A percentile compares a stretch with the other conserved stretches of the same genome.
phyloP scores from a whole-genome alignment of 768 basidiomycete genomes.

The Mycena alexandri region DNA sequence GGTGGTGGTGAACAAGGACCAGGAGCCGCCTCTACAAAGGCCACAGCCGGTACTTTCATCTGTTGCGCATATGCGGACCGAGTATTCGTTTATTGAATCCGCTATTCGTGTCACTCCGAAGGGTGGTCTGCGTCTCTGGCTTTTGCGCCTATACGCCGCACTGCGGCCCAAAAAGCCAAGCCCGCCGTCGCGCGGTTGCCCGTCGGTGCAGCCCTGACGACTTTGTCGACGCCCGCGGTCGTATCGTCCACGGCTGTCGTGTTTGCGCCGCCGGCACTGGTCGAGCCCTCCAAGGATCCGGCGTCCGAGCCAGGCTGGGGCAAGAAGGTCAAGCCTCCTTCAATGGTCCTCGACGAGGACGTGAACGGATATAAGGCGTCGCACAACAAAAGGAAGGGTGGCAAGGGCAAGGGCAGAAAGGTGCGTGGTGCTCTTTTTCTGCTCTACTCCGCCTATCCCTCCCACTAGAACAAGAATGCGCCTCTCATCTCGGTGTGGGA shows the following conservation, averaged over 20 bases:
- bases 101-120: constrained; percentile 58
- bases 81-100: constrained; percentile 71
- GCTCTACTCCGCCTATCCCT: constrained; percentile 16
- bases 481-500: constrained; percentile 75
- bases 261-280: constrained; percentile 47
- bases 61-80: constrained; percentile 60
- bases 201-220: constrained; percentile 69
- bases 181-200: constrained; percentile 64
- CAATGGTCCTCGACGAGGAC: constrained; percentile 91
- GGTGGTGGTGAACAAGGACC: constrained; percentile 42
- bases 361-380: constrained; percentile 83
- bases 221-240: constrained; percentile 33
- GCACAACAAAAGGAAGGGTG: constrained; percentile 66
- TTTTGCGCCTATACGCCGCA: constrained; percentile 85
- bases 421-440: constrained; percentile 48
- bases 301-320: constrained; percentile 78
- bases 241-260: constrained; percentile 50
- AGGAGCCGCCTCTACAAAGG: constrained; percentile 54
- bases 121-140: constrained; percentile 93
- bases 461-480: constrained; percentile 58
- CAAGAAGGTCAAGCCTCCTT: constrained; percentile 90
- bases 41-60: constrained; percentile 71
- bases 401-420: constrained; percentile 73
- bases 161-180: constrained; percentile 70
- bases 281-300: constrained; percentile 48